A percentile compares a stretch with the other conserved stretches of the same genome.
Evolutionary conservation across 768 basidiomycete genomes (phyloP).

Genomic region (Mycena indigotica): DNA sequence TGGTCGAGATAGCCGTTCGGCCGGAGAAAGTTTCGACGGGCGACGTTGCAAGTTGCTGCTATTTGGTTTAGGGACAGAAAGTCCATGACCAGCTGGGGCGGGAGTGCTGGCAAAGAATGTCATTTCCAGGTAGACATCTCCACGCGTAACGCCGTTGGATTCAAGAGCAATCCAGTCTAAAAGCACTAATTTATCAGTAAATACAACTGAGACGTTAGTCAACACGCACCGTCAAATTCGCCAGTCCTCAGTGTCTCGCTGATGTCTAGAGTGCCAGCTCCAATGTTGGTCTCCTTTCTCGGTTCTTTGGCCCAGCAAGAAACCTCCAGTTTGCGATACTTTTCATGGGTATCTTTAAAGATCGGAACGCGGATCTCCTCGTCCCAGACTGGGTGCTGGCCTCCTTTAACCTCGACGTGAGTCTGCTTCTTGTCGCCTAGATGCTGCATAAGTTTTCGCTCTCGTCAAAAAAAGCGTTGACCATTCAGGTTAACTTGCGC

Average conservation of each 20-base stretch:
- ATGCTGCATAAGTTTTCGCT: background rate
- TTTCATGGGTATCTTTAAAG: constrained; percentile 53
- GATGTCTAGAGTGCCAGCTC: constrained; percentile 75
- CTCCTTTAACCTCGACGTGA: constrained; percentile 77
- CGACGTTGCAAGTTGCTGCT: constrained; percentile 50
- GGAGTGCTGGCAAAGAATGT: constrained; percentile 83
- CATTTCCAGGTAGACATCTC: constrained; percentile 91
- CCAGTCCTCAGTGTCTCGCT: constrained; percentile 78
- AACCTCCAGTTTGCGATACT: constrained; percentile 66
- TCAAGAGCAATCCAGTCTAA: constrained; percentile 71
- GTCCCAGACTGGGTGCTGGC: constrained; percentile 94
- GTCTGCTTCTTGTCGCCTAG: constrained; percentile 68
- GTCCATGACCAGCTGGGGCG: constrained; percentile 37
- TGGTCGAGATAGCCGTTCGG: constrained; percentile 53
- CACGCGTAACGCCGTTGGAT: constrained; percentile 65
- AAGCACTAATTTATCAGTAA: constrained; percentile 37
- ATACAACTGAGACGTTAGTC: background rate
- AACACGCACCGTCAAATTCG: constrained; percentile 83
- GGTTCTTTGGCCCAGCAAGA: constrained; percentile 82
- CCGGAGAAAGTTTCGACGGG: constrained; percentile 54
- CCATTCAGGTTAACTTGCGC: constrained; percentile 64
- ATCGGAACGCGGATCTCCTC: constrained; percentile 82
- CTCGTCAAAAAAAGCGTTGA: constrained; percentile 21
- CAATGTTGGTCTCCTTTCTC: constrained; percentile 71
- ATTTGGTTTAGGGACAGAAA: constrained; percentile 29